Evolutionary conservation across 139 green algal species (phyloP).

Genomic region (Mesostigma viride): DNA sequence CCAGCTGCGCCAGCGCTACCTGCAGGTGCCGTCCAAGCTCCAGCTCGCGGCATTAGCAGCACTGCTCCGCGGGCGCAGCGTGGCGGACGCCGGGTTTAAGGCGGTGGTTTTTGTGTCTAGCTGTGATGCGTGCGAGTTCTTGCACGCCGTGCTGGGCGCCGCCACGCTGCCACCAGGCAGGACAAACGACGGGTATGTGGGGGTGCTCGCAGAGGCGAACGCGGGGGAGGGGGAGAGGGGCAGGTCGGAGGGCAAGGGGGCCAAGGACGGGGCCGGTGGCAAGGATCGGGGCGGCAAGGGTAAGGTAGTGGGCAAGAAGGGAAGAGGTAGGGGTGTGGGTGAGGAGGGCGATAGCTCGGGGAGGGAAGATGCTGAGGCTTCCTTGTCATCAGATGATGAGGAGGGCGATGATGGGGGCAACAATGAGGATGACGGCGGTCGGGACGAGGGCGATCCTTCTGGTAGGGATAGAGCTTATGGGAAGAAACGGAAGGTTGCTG

Average conservation of each 20-base stretch:
- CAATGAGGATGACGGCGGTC: too few species aligned
- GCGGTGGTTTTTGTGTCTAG: constrained; percentile 85
- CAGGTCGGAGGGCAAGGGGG: not conserved
- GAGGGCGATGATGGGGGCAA: too few species aligned
- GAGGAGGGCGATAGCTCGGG: too few species aligned
- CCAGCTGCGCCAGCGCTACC: constrained; percentile 56
- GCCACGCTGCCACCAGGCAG: constrained; percentile 7
- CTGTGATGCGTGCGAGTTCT: constrained; percentile 74
- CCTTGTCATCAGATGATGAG: too few species aligned
- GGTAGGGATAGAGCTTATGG: too few species aligned
- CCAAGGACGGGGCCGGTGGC: too few species aligned
- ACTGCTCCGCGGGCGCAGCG: constrained; percentile 33
- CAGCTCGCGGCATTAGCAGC: not conserved
- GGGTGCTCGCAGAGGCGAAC: not conserved
- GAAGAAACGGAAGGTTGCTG: too few species aligned
- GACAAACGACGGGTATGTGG: not conserved
- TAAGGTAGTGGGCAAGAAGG: too few species aligned
- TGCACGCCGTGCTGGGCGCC: constrained; percentile 22
- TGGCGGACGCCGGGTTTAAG: constrained; percentile 59
- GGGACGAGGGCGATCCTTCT: too few species aligned
- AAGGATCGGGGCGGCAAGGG: too few species aligned
- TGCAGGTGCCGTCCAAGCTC: constrained; percentile 40
- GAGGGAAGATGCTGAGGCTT: too few species aligned
- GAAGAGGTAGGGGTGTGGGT: too few species aligned
- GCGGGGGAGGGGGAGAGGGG: not conserved